Conservation (phyloP, 1,284 basidiomycete genomes). For the Pterulicium gracile region DNA sequence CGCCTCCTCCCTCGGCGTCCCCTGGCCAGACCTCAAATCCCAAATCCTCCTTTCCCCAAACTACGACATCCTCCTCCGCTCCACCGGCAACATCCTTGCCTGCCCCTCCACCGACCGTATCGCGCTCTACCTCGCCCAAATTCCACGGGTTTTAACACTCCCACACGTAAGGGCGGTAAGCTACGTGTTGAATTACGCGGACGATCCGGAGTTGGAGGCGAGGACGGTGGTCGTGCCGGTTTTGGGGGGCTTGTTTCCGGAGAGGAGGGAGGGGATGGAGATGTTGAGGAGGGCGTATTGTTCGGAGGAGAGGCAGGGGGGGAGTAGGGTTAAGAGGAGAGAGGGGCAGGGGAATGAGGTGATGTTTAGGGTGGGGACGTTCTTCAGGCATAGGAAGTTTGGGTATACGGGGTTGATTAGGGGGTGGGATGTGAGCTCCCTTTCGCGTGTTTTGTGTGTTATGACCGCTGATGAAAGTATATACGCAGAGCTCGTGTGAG, state of each 20-base stretch:
- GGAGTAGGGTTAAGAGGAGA: constrained; percentile 19
- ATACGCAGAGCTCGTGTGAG: constrained; percentile 27
- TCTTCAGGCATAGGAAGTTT: constrained; percentile 33
- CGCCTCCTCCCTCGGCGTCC: constrained; percentile 19
- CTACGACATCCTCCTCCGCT: constrained; percentile 28
- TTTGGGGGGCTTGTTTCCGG: too few relatives aligned
- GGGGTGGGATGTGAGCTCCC: constrained; percentile 33
- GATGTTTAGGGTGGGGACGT: constrained; percentile 38
- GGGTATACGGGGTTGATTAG: constrained; percentile 37
- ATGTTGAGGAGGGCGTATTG: too few relatives aligned
- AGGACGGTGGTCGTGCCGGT: neutral
- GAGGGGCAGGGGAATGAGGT: constrained; percentile 16
- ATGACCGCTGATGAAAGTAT: constrained; percentile 4
- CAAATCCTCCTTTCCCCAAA: constrained; percentile 23
- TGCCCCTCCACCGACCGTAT: constrained; percentile 14
- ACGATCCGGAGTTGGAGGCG: neutral
- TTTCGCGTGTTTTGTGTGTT: constrained; percentile 6
- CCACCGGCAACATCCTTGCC: constrained; percentile 27
- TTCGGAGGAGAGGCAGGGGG: too few relatives aligned
- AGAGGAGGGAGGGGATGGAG: too few relatives aligned
- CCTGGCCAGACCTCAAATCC: constrained; percentile 11
- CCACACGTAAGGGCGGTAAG: constrained; percentile 17
- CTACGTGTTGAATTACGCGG: neutral
- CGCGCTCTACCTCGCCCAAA: neutral
- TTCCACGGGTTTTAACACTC: constrained; percentile 10